Base-by-base conservation (phyloP, 495 filamentous ascomycete species). In the Hypoxylon perforatum region DNA sequence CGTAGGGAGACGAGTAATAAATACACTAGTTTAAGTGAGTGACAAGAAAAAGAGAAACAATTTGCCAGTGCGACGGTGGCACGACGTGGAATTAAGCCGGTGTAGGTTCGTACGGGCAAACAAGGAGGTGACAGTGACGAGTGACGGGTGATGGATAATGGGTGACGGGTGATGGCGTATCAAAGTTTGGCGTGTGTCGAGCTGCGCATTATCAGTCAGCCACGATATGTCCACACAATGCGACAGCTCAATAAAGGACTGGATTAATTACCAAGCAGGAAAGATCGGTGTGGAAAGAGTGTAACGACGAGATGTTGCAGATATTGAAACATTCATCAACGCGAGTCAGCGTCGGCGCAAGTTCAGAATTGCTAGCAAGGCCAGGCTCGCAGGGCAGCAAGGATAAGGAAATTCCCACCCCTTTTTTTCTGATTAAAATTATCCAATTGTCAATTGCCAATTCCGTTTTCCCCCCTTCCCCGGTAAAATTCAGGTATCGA, bases 391-490 rank as follows among this genome's bases (percentile, higher is more conserved):
- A 35, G n/a, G 30, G 39, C 1, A 15, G 7, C 17, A 47, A 15
- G 15, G 36, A 60, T 33, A 45, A 17, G 54, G 53, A 53, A 55
- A 47, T 47, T 61, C 56, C 57, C 57, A 57, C 64, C 50, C 56
- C 66, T 61, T 45, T 64, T 63, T 33, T 33, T 33, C n/a, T 57
- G 44, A 44, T 63, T 64, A 22, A 45, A 63, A 45, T 44, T 57
- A 9, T 53, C 52, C 65, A 68, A 53, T 63, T 42, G 23, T 39
- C 17, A 44, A 44, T 21, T 45, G 8, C 30, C 41, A 38, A 57
- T 22, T 14, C 4, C 15, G 4, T n/a, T n/a, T n/a, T 4, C 8
- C 33, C 63, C 54, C 38, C 62, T 54, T 59, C 54, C 53, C 22
- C 39, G 49, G 15, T 17, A 30, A 55, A 21, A 35, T 63, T n/a